Base-by-base conservation (phyloP, 148 eudicot species). In the Rheum nobile region DNA sequence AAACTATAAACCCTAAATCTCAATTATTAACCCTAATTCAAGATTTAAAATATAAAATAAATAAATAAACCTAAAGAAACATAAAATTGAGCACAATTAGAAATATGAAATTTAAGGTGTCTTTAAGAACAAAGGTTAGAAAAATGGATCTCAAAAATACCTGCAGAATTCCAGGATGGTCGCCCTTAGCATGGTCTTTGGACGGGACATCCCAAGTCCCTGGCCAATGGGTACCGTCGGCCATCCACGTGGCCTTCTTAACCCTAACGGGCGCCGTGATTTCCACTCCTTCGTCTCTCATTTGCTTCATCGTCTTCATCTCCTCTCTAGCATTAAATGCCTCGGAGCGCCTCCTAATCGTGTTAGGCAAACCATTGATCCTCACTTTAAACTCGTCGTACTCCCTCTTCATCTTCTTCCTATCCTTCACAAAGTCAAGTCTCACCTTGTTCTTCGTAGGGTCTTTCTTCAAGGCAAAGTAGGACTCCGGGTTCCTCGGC, bases 251-350 rank as follows among this genome's bases (percentile, higher is more conserved):
- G 63, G 98, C 96, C 75, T 87, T 87, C 42, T 76, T 79, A 4
- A 86, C 87, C 71, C 88, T 80, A 34, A 86, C 84, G 0, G 85
- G 89, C 73, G 89, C 91, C 12, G 82, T 38, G 1, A 87, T 77
- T n/a, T 88, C 92, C 0, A 75, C 88, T 1, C 88, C 94, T 55
- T 72, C 79, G 61, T 93, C 96, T 65, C 89, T 86, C 90, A 85
- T 85, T 31, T 85, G 88, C 78, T 90, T 93, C 12, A 93, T 74
- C 79, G 85, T 70, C 79, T 90, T 92, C 98, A 93, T 90, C 79
- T 93, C 96, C 76, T 93, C 98, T 71, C 98, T 90, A 0, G 98
- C 98, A 77, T 93, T 93, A 70, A 93, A 93, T 1, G 98, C 98
- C 39, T 93, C 98, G 0, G 96, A 90, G 72, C 98, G 78, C 72